Base-by-base conservation (phyloP, 2,329 filamentous ascomycete species). In the Fusarium sp. region DNA sequence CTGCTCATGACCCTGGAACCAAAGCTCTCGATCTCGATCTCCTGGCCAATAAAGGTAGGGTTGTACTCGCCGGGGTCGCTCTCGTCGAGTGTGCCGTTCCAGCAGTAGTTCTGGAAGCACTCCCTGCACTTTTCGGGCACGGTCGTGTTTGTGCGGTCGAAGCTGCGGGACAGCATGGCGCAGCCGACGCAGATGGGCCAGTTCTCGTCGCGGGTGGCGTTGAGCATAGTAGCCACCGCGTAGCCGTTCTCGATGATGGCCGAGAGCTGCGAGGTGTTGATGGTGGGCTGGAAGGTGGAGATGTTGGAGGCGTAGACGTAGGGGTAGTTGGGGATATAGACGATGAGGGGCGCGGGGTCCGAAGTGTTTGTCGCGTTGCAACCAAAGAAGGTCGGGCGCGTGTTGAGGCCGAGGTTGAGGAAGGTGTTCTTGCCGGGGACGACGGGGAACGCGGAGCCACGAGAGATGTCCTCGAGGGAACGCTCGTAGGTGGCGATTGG, bases 131-230 rank as follows among this genome's bases (percentile, higher is more conserved):
- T 89, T 1, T 87, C 84, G 0, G 95, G 95, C 1, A 95, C 86
- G 0, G 82, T 68, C 1, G 91, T 92, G 16, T 86, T 85, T 0
- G 93, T 95, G 52, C 94, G 88, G 65, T 89, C 85, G 70, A 96
- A 88, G 72, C 91, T 94, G 66, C 95, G 89, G 56, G 88, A 89
- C 15, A 98, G 86, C 40, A 97, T 90, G 6, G 95, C 96, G 80
- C 96, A 99, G 23, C 91, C 94, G 6, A 97, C 92, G 74, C 95
- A 99, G 2, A 89, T 86, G 0, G 92, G 86, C 95, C 96, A 99
- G 68, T 91, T 81, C 4, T 81, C 73, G 78, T 97, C 92, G 4
- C 91, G 77, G 1, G 94, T 95, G 52, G 87, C 89, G 81, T 98
- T 98, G 54, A 89, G 94, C 84, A 92, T 91, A 0, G 95, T 98